These are phyloP conservation scores for Mallotus repandus DNA, from an alignment of 441 rosid species.

Conservation along the genomic window DNA sequence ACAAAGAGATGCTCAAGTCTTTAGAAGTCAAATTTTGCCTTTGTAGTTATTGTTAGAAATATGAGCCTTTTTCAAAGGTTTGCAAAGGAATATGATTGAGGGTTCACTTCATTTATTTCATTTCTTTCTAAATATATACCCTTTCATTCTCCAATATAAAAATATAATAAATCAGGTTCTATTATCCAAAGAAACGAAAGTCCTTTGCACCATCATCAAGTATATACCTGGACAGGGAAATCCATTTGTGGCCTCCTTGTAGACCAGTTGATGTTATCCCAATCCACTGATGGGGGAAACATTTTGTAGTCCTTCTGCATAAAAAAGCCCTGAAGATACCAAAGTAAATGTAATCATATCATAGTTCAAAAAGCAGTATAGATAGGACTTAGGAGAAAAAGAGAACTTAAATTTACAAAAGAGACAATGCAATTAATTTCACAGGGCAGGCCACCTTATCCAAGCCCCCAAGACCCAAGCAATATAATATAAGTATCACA, in stretches of 20 bases:
- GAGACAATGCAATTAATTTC: neutral
- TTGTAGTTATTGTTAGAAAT: neutral
- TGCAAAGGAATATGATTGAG: neutral
- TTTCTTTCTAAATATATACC: neutral
- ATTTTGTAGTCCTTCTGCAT: constrained; percentile 98
- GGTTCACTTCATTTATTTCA: neutral
- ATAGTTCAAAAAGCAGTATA: neutral
- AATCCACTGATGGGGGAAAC: constrained; percentile 93
- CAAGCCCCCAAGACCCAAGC: neutral
- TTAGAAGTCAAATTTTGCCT: neutral
- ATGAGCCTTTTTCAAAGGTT: neutral
- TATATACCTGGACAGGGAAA: constrained; percentile 92
- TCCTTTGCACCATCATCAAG: constrained; percentile 8
- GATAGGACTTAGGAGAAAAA: neutral
- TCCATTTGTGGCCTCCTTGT: constrained; percentile 95
- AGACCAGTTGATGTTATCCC: constrained; percentile 92
- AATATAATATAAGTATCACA: neutral
- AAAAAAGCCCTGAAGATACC: constrained; percentile 74
- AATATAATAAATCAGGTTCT: neutral
- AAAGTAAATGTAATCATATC: constrained; percentile 3
- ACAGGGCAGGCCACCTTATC: neutral
- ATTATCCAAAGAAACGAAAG: neutral
- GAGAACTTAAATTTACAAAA: neutral
- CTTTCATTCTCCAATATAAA: neutral
- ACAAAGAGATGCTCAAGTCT: neutral